phyloP scores from a whole-genome alignment of 2,329 filamentous ascomycete genomes.

The Calonectria multiphialidica region DNA sequence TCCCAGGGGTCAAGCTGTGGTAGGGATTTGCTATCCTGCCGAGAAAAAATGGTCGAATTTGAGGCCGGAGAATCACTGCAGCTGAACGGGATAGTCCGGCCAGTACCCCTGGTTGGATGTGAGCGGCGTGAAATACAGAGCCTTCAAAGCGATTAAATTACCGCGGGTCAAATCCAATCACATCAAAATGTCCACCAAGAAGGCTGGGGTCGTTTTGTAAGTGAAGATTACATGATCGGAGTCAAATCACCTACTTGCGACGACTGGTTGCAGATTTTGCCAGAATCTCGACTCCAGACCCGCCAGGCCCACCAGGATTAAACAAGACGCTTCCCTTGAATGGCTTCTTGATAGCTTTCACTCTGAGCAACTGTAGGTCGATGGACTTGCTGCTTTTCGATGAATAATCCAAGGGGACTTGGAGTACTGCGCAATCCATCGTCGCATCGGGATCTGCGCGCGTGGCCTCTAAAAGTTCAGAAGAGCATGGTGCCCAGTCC shows the following conservation, averaged over 20 bases:
- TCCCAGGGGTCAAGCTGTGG: not conserved
- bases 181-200: not conserved
- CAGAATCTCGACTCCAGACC: not conserved
- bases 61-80: not conserved
- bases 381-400: not conserved
- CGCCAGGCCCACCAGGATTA: not conserved
- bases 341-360: not conserved
- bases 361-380: not conserved
- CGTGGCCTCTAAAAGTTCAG: not conserved
- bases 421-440: not conserved
- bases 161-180: constrained; percentile 6
- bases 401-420: not conserved
- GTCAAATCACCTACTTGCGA: not conserved
- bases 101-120: not conserved
- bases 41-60: not conserved
- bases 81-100: not conserved
- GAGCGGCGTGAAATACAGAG: not conserved
- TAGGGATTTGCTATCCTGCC: not conserved
- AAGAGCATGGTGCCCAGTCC: not conserved
- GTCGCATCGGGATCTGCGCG: not conserved
- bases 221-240: too few species aligned
- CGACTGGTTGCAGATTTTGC: not conserved
- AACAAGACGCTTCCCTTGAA: not conserved
- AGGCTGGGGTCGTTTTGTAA: not conserved
- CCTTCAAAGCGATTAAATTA: not conserved